These are phyloP conservation scores for Kitagawia praeruptora DNA, from an alignment of 129 eudicot species.

Conservation along the genomic window DNA sequence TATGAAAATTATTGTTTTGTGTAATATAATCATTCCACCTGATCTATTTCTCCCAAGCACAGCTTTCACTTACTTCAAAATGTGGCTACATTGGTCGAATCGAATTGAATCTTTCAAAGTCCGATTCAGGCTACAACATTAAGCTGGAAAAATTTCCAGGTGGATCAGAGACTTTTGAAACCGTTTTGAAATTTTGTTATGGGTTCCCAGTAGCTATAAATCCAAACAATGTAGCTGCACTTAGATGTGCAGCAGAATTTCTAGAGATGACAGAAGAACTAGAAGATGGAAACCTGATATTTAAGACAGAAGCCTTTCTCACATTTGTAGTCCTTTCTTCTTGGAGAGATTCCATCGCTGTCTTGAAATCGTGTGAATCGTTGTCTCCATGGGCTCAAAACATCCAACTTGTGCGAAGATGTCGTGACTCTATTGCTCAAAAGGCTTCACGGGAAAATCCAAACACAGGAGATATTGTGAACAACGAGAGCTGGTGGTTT, in stretches of 20 bases:
- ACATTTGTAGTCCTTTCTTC: slow-evolving; percentile 69
- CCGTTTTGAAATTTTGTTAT: slow-evolving; percentile 57
- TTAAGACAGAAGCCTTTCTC: slow-evolving; percentile 73
- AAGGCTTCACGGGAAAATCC: slow-evolving; percentile 32
- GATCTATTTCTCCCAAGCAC: slow-evolving; percentile 22
- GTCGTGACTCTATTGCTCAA: slow-evolving; percentile 61
- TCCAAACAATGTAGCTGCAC: slow-evolving; percentile 46
- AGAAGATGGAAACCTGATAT: slow-evolving; percentile 77
- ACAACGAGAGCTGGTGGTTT: slow-evolving; percentile 48
- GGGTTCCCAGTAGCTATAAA: slow-evolving; percentile 47
- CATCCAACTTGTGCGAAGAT: slow-evolving; percentile 71
- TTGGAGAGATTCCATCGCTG: slow-evolving; percentile 64
- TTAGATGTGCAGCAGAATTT: slow-evolving; percentile 72
- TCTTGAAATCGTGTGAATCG: slow-evolving; percentile 55
- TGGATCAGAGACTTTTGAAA: slow-evolving; percentile 61
- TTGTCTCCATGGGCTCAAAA: slow-evolving; percentile 92
- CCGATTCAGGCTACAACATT: slow-evolving; percentile 35
- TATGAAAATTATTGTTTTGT: neutral
- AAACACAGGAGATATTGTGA: slow-evolving; percentile 13
- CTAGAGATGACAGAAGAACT: slow-evolving; percentile 80
- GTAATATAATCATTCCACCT: neutral
- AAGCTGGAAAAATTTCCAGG: slow-evolving; percentile 72
- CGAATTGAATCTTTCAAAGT: slow-evolving; percentile 29
- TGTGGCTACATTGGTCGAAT: slow-evolving; percentile 48
- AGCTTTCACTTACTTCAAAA: slow-evolving; percentile 59